These are phyloP conservation scores for Simmondsia chinensis DNA, from an alignment of 148 eudicot genomes.

Conservation along the genomic window DNA sequence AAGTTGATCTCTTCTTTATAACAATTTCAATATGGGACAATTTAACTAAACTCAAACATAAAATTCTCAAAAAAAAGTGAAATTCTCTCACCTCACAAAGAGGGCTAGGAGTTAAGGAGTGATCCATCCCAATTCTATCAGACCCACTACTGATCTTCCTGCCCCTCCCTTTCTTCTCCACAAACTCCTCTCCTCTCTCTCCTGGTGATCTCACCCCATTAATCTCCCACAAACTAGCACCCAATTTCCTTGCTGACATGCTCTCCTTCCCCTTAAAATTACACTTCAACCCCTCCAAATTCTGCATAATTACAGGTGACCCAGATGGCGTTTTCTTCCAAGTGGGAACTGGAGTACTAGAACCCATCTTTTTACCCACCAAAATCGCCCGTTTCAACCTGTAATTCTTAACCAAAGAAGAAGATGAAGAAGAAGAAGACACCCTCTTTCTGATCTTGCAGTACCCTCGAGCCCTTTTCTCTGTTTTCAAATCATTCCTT, in stretches of 20 bases:
- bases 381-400: conserved; percentile 53
- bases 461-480: no score
- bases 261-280: conserved; percentile 42
- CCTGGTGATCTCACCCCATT: no score
- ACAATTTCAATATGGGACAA: no score
- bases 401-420: conserved; percentile 36
- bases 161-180: conserved; percentile 16
- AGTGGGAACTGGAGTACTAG: conserved; percentile 44
- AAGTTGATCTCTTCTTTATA: no score
- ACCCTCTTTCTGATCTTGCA: conserved; percentile 68
- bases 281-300: conserved; percentile 18
- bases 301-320: conserved; percentile 32
- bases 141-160: no score
- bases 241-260: conserved; percentile 66
- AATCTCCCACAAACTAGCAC: conserved; percentile 73
- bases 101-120: conserved; percentile 27
- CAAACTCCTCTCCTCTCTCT: no score
- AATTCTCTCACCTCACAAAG: conserved; percentile 27
- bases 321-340: no score
- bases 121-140: no score
- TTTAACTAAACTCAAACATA: no score
- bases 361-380: conserved; percentile 41
- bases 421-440: conserved; percentile 45
- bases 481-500: no score
- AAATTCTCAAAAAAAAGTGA: background rate